Conservation (phyloP, 73 alveolate species). For the Paramecium bursaria region DNA sequence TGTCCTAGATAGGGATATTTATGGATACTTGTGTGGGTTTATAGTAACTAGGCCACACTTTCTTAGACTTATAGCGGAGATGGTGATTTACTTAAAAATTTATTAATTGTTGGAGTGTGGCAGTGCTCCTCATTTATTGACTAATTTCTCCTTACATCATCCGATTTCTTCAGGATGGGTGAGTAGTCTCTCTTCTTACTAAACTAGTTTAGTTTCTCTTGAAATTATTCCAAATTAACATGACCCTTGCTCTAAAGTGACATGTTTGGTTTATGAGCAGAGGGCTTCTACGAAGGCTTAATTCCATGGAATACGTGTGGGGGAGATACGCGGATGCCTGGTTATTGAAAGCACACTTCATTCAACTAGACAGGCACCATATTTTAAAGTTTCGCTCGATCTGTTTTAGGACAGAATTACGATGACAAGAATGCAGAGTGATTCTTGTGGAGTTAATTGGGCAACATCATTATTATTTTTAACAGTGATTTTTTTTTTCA, state of each 20-base stretch:
- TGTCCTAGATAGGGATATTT: background rate
- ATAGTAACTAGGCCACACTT: slow-evolving; percentile 54
- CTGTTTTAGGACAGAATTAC: slow-evolving; percentile 6
- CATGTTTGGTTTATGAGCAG: slow-evolving; percentile 52
- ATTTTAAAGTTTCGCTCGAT: background rate
- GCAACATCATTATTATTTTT: background rate
- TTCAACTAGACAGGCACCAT: slow-evolving; percentile 47
- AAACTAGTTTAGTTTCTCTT: background rate
- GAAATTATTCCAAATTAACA: slow-evolving; percentile 2
- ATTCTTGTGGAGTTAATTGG: too few relatives aligned
- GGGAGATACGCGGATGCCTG: slow-evolving; percentile 4
- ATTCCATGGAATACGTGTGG: slow-evolving; percentile 4
- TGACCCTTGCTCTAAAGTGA: slow-evolving; percentile 32
- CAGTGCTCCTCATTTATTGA: background rate
- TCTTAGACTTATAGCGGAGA: slow-evolving; percentile 32
- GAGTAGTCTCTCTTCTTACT: slow-evolving; percentile 56
- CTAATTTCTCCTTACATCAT: background rate
- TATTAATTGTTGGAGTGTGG: slow-evolving; percentile 10
- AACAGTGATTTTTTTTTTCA: background rate
- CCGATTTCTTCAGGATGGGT: slow-evolving; percentile 38
- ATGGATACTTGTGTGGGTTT: slow-evolving; percentile 10
- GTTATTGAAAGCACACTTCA: slow-evolving; percentile 4
- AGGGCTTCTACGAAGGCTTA: slow-evolving; percentile 51
- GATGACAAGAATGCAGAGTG: slow-evolving; percentile 51
- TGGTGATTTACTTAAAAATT: slow-evolving; percentile 14